Conservation (phyloP, 164 flowering plant species). For the Liquidambar formosana region DNA sequence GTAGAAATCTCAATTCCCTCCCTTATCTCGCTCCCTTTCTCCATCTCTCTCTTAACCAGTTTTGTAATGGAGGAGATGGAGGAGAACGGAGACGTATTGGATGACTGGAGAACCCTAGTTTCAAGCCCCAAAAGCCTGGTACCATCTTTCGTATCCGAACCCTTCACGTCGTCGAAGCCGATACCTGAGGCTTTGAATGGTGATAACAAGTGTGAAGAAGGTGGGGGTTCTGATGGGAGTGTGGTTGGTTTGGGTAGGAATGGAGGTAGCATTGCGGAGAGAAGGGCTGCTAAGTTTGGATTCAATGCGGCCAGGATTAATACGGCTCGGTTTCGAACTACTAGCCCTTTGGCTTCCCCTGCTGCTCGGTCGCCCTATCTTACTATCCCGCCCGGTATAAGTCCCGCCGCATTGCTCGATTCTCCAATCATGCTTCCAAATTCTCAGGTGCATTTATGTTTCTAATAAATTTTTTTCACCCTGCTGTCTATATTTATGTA, state of each 20-base stretch:
- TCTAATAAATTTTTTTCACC: background rate
- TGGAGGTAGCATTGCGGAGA: conserved; percentile 60
- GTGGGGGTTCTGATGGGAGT: conserved; percentile 6
- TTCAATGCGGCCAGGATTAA: conserved; percentile 58
- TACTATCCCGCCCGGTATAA: conserved; percentile 73
- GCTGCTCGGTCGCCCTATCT: conserved; percentile 47
- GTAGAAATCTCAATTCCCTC: background rate
- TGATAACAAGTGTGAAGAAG: background rate
- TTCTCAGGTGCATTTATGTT: conserved; percentile 51
- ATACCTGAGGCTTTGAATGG: background rate
- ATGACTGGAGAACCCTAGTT: conserved; percentile 1
- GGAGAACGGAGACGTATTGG: background rate
- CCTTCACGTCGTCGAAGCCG: background rate
- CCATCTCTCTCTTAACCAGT: no score
- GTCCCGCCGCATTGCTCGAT: conserved; percentile 68
- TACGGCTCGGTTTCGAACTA: conserved; percentile 39
- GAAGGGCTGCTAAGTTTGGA: conserved; percentile 67
- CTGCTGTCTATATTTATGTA: background rate
- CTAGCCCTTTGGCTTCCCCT: conserved; percentile 43
- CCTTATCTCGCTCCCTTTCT: background rate
- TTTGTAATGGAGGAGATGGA: background rate
- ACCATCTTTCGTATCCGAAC: background rate
- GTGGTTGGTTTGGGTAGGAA: background rate
- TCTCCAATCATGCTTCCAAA: conserved; percentile 72
- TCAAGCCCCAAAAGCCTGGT: background rate